Conservation (phyloP, 2,329 filamentous ascomycete genomes). For the Scortechinia acanthostroma region DNA sequence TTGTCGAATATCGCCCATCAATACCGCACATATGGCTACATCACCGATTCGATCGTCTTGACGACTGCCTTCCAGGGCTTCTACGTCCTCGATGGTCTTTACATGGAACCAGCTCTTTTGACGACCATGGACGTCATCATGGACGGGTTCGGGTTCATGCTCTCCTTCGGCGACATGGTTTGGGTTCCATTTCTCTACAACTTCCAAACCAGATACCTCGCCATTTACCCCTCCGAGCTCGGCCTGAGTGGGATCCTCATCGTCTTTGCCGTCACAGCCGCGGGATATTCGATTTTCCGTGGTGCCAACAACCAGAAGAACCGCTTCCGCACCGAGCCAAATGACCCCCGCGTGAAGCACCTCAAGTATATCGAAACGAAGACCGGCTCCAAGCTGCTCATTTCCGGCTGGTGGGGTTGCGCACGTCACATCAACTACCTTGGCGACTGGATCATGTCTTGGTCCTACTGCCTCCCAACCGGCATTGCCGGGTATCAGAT, state of each 20-base stretch:
- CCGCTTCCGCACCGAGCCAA: slow-evolving; percentile 78
- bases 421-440: slow-evolving; percentile 93
- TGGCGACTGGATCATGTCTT: slow-evolving; percentile 89
- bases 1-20: slow-evolving; percentile 80
- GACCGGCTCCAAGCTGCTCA: slow-evolving; percentile 72
- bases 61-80: slow-evolving; percentile 71
- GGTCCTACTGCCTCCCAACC: slow-evolving; percentile 83
- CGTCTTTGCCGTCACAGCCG: slow-evolving; percentile 59
- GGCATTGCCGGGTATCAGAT: slow-evolving; percentile 77
- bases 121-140: slow-evolving; percentile 92
- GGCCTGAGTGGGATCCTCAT: slow-evolving; percentile 57
- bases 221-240: slow-evolving; percentile 74
- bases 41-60: slow-evolving; percentile 80
- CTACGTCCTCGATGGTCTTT: slow-evolving; percentile 78
- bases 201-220: slow-evolving; percentile 76
- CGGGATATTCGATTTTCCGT: slow-evolving; percentile 88
- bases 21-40: slow-evolving; percentile 74
- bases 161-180: slow-evolving; percentile 82
- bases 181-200: slow-evolving; percentile 91
- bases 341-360: slow-evolving; percentile 71
- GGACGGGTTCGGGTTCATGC: slow-evolving; percentile 93
- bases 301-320: slow-evolving; percentile 94
- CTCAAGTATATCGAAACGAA: slow-evolving; percentile 82
- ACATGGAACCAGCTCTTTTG: slow-evolving; percentile 80
- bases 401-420: slow-evolving; percentile 86